phyloP scores from a whole-genome alignment of 1,139 yeast genomes.

The Diutina pseudorugosa region DNA sequence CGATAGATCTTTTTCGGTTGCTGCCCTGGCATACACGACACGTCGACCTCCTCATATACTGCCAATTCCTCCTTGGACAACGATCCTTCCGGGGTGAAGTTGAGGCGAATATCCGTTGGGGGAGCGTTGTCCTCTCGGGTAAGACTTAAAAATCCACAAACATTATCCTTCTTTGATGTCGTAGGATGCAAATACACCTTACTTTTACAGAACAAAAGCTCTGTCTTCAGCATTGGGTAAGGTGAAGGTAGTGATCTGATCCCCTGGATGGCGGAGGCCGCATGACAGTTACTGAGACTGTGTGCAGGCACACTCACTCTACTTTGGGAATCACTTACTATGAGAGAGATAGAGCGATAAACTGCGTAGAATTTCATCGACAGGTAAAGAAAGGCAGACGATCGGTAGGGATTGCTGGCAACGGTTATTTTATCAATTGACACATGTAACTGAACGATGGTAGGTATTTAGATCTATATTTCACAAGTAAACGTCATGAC shows the following conservation, averaged over 20 bases:
- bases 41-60: conserved; percentile 41
- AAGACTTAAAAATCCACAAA: conserved; percentile 63
- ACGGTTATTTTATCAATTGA: too few species aligned
- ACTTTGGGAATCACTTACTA: too few species aligned
- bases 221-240: conserved; percentile 7
- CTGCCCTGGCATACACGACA: conserved; percentile 10
- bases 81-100: conserved; percentile 68
- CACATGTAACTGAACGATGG: too few species aligned
- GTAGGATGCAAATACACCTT: conserved; percentile 80
- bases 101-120: conserved; percentile 48
- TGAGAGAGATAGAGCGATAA: too few species aligned
- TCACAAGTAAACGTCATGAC: too few species aligned
- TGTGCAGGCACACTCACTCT: neutral
- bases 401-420: too few species aligned
- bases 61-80: conserved; percentile 34
- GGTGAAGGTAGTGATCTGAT: neutral
- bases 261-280: neutral
- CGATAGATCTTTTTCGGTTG: neutral
- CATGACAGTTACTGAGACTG: neutral
- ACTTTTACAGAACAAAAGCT: conserved; percentile 44
- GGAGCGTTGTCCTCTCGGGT: conserved; percentile 16
- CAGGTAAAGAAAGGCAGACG: too few species aligned
- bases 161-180: conserved; percentile 57
- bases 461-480: too few species aligned
- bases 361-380: too few species aligned